phyloP scores from a whole-genome alignment of 73 alveolate genomes.

The Stentor coeruleus region DNA sequence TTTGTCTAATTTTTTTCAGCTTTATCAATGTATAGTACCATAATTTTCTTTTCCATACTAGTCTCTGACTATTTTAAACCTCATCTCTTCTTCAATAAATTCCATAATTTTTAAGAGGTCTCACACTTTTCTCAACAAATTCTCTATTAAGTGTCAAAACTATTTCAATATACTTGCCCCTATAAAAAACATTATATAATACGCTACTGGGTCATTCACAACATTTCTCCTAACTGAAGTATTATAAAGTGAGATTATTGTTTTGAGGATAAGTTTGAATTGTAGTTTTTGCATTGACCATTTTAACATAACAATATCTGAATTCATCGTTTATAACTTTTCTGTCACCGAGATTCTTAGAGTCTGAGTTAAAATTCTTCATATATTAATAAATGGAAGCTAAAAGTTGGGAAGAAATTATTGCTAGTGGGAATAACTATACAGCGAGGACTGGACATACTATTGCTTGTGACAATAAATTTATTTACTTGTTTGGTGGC shows the following conservation, averaged over 20 bases:
- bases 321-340: not conserved
- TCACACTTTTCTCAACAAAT: not conserved
- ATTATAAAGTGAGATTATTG: no score
- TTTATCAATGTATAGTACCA: not conserved
- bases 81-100: not conserved
- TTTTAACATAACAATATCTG: not conserved
- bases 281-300: not conserved
- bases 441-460: conserved; percentile 63
- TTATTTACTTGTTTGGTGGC: conserved; percentile 56
- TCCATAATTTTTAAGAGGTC: not conserved
- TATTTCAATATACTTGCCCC: not conserved
- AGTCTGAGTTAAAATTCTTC: conserved; percentile 8
- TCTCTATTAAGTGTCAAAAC: not conserved
- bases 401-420: no score
- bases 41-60: not conserved
- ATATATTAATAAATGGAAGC: no score
- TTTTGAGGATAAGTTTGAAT: not conserved
- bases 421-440: conserved; percentile 30
- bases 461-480: conserved; percentile 15
- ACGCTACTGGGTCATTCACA: conserved; percentile 2
- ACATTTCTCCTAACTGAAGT: no score
- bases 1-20: not conserved
- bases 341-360: not conserved
- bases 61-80: not conserved
- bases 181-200: not conserved